A percentile compares a stretch with the other conserved stretches of the same genome.
These are phyloP conservation scores for Tolypocladium guangdongense DNA, from an alignment of 2,329 filamentous ascomycete species.

Conservation along the genomic window DNA sequence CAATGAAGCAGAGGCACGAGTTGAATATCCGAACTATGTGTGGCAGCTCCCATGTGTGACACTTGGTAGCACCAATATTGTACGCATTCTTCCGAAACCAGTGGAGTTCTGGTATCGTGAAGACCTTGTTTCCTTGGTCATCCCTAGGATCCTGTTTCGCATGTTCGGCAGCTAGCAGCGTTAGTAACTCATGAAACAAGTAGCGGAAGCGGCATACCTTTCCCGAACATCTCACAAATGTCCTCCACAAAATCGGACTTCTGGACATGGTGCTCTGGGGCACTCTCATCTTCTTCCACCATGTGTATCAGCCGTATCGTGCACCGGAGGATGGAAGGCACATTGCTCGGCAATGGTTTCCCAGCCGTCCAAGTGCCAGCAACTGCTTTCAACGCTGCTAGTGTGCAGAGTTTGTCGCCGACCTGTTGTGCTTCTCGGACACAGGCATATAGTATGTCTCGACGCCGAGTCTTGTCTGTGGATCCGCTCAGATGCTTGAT, in stretches of 20 bases:
- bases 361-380: conserved; percentile 14
- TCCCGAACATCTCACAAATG: conserved; percentile 40
- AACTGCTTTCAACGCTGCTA: conserved; percentile 24
- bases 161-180: conserved; percentile 13
- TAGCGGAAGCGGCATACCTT: conserved; percentile 20
- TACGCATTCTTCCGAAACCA: conserved; percentile 82
- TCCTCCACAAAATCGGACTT: conserved; percentile 26
- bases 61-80: conserved; percentile 59
- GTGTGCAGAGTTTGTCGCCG: conserved; percentile 48
- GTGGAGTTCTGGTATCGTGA: conserved; percentile 56
- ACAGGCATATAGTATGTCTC: conserved; percentile 67
- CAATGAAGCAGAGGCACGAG: conserved; percentile 40
- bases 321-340: conserved; percentile 33
- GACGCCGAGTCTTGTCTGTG: conserved; percentile 32
- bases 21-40: conserved; percentile 45
- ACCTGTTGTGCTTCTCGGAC: conserved; percentile 62
- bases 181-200: conserved; percentile 4
- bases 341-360: conserved; percentile 12
- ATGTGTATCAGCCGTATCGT: conserved; percentile 39
- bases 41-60: conserved; percentile 40
- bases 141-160: conserved; percentile 24
- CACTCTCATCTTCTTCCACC: conserved; percentile 23
- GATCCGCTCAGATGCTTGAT: conserved; percentile 48
- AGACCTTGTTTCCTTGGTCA: conserved; percentile 34
- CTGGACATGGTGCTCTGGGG: conserved; percentile 4